These are phyloP conservation scores for Solanum arcanum DNA, from an alignment of 257 asterid species.

Conservation along the genomic window DNA sequence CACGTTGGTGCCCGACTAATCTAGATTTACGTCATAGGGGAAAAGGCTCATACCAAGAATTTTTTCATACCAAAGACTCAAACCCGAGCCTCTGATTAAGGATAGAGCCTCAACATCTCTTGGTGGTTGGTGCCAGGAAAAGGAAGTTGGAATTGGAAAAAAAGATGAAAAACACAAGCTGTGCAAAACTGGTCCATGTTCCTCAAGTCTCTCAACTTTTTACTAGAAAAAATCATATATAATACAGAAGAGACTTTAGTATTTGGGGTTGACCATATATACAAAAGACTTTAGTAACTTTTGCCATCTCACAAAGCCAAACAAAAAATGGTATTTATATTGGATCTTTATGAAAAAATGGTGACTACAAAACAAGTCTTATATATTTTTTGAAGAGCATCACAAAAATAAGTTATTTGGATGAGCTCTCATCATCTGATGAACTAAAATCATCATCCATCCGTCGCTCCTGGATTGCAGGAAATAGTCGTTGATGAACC, in stretches of 20 bases:
- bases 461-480: constrained; percentile 54
- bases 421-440: constrained; percentile 48
- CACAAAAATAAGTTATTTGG: neutral
- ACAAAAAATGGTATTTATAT: neutral
- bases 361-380: neutral
- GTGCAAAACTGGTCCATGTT: neutral
- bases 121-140: neutral
- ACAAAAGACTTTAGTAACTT: neutral
- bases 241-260: neutral
- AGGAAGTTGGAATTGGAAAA: neutral
- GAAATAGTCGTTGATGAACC: constrained; percentile 38
- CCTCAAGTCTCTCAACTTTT: neutral
- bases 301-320: neutral
- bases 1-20: neutral
- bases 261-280: neutral
- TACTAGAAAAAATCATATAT: neutral
- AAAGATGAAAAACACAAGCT: neutral
- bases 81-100: neutral
- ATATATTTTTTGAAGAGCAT: neutral
- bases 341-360: neutral
- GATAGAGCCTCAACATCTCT: neutral
- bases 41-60: too few relatives aligned
- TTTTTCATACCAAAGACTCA: too few relatives aligned
- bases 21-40: too few relatives aligned
- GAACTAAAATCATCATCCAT: constrained; percentile 48